Conservation (phyloP, 106 monocot genomes). For the Dendrobium officinale region DNA sequence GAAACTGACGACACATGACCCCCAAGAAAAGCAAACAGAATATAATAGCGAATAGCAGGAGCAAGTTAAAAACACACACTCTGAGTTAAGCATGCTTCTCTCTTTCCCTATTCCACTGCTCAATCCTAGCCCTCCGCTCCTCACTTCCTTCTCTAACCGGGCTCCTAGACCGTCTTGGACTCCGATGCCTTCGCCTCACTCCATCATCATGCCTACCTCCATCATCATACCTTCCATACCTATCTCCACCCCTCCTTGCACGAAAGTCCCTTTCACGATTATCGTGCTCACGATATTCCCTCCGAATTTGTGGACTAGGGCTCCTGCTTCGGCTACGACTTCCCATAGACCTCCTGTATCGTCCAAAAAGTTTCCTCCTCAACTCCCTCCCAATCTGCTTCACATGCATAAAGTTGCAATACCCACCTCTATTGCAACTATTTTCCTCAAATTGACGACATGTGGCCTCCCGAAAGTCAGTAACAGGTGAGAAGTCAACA, state of each 20-base stretch:
- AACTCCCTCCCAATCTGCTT: slow-evolving; percentile 66
- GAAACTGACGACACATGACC: slow-evolving; percentile 4
- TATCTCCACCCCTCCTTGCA: slow-evolving; percentile 19
- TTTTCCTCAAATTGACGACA: slow-evolving; percentile 74
- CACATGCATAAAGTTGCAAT: slow-evolving; percentile 79
- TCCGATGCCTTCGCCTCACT: slow-evolving; percentile 29
- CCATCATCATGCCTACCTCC: slow-evolving; percentile 32
- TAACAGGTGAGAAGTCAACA: slow-evolving; percentile 68
- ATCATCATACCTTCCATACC: slow-evolving; percentile 14
- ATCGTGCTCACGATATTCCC: slow-evolving; percentile 20
- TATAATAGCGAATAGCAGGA: background rate
- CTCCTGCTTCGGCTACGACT: slow-evolving; percentile 42
- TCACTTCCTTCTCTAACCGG: slow-evolving; percentile 60
- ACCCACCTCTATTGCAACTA: slow-evolving; percentile 72
- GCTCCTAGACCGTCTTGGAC: slow-evolving; percentile 30
- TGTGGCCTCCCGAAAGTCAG: slow-evolving; percentile 67
- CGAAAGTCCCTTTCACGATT: slow-evolving; percentile 2
- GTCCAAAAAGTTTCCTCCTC: slow-evolving; percentile 51
- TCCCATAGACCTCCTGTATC: slow-evolving; percentile 19
- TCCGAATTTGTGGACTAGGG: slow-evolving; percentile 17
- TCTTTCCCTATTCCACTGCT: slow-evolving; percentile 71
- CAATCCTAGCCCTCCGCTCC: slow-evolving; percentile 66
- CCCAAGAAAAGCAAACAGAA: background rate
- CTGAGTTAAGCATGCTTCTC: slow-evolving; percentile 20
- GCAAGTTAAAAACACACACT: background rate